Conservation (phyloP, 192 early-diverging fungal genomes). For the Paraglomus brasilianum region DNA sequence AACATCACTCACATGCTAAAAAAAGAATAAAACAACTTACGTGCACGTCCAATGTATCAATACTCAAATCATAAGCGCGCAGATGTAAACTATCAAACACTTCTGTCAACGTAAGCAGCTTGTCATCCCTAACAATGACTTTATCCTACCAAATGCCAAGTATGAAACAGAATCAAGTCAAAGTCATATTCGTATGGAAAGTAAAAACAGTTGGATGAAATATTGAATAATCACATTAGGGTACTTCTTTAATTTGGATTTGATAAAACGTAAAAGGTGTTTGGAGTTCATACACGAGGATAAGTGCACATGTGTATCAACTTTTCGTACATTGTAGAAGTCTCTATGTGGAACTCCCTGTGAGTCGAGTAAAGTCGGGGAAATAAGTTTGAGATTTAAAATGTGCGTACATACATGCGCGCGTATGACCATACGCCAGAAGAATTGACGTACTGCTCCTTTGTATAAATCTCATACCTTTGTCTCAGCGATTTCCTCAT, state of each 20-base stretch:
- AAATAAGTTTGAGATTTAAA: no score
- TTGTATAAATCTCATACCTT: slow-evolving; percentile 50
- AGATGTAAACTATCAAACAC: slow-evolving; percentile 90
- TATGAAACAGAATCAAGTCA: no score
- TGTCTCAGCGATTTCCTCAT: slow-evolving; percentile 88
- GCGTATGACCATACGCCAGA: background rate
- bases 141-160: slow-evolving; percentile 44
- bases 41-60: slow-evolving; percentile 97
- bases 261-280: slow-evolving; percentile 93
- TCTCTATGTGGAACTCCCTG: slow-evolving; percentile 87
- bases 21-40: slow-evolving; percentile 48
- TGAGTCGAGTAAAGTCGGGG: background rate
- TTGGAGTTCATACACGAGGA: slow-evolving; percentile 96
- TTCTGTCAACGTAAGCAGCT: slow-evolving; percentile 74
- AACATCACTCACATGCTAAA: no score
- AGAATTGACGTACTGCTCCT: background rate
- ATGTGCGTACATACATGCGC: background rate
- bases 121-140: slow-evolving; percentile 84
- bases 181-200: no score
- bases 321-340: slow-evolving; percentile 97
- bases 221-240: slow-evolving; percentile 55
- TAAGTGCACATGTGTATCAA: slow-evolving; percentile 95
- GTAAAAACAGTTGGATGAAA: background rate
- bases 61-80: slow-evolving; percentile 90
- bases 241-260: slow-evolving; percentile 78